phyloP scores from a whole-genome alignment of 2,329 filamentous ascomycete species.

The Onygenales sp. region DNA sequence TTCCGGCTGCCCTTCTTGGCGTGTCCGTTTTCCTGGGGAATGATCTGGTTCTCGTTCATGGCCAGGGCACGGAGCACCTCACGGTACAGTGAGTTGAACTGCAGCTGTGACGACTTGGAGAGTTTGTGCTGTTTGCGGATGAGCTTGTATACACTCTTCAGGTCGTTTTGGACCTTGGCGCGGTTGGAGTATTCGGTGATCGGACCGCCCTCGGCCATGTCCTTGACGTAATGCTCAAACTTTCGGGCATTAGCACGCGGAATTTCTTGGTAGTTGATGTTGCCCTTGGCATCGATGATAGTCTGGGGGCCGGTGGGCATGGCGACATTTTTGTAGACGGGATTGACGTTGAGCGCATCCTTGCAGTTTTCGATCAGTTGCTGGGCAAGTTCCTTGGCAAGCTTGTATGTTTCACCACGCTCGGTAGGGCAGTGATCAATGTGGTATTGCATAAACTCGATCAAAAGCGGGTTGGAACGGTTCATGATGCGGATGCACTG shows the following conservation, averaged over 20 bases:
- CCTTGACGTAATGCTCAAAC: slow-evolving; percentile 94
- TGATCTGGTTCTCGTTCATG: slow-evolving; percentile 98
- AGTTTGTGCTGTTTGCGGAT: slow-evolving; percentile 98
- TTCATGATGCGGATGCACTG: slow-evolving; percentile 99
- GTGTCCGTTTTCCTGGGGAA: slow-evolving; percentile 70
- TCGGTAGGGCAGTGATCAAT: slow-evolving; percentile 98
- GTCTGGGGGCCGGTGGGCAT: slow-evolving; percentile 87
- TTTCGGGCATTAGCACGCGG: slow-evolving; percentile 85
- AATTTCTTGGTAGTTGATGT: slow-evolving; percentile 83
- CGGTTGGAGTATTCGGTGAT: slow-evolving; percentile 98
- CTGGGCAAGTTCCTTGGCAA: slow-evolving; percentile 89
- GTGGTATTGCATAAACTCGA: slow-evolving; percentile 99
- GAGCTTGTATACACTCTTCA: slow-evolving; percentile 92
- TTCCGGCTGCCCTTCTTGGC: slow-evolving; percentile 48
- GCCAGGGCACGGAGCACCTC: slow-evolving; percentile 88
- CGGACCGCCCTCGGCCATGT: slow-evolving; percentile 97
- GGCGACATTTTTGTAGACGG: slow-evolving; percentile 92
- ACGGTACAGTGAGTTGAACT: slow-evolving; percentile 91
- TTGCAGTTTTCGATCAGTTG: slow-evolving; percentile 97
- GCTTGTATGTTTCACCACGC: slow-evolving; percentile 90
- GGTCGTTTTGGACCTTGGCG: slow-evolving; percentile 93
- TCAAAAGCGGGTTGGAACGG: slow-evolving; percentile 85
- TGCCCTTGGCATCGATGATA: slow-evolving; percentile 83
- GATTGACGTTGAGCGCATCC: slow-evolving; percentile 72
- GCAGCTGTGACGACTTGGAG: slow-evolving; percentile 88